Evolutionary conservation across 345 rosid species (phyloP), one percentile per base, ranked within the genome.

Genomic region (Brassica nigra): DNA sequence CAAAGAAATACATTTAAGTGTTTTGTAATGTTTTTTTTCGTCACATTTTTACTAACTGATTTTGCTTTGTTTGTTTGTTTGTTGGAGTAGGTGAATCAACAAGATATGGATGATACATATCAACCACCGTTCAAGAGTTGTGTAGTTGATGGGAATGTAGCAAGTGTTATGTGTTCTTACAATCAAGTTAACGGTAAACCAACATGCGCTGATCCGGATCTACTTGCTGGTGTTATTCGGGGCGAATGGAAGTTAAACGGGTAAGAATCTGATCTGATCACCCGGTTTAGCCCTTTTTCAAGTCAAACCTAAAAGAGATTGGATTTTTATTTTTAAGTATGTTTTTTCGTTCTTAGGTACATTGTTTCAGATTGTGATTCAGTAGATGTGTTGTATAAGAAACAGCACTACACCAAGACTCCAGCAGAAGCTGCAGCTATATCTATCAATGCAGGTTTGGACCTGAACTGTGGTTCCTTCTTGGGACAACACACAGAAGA

Each of bases 91-190:
- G 99, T 95, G 63, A 91, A 91, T 15, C 77, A 93, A 78, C 98
- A 95, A 76, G 99, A 95, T 71, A 2, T 95, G 90, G 96, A 91
- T 75, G 99, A 95, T 71, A 95, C 97, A 3, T 95, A 87, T 75
- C 99, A 93, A 80, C 98, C 98, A 73, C 99, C 99, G 28, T 95
- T 95, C 86, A 89, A 93, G 82, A 95, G 97, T 12, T 93, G 99
- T 75, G 98, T 95, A 2, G 16, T 87, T 44, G 99, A 95, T 68
- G 99, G 99, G 54, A 91, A 95, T 78, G 99, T 93, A 36, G 97
- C 97, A 0, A 93, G 99, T 85, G 97, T 95, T 27, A 95, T 95
- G 99, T 95, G 98, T 74, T 93, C 98, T 23, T 95, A 93, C 81
- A 95, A 95, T 76, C 85, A 91, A 86, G 96, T 95, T 29, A 93